phyloP scores from a whole-genome alignment of 176 grass and related monocot species.

The Poa pratensis region DNA sequence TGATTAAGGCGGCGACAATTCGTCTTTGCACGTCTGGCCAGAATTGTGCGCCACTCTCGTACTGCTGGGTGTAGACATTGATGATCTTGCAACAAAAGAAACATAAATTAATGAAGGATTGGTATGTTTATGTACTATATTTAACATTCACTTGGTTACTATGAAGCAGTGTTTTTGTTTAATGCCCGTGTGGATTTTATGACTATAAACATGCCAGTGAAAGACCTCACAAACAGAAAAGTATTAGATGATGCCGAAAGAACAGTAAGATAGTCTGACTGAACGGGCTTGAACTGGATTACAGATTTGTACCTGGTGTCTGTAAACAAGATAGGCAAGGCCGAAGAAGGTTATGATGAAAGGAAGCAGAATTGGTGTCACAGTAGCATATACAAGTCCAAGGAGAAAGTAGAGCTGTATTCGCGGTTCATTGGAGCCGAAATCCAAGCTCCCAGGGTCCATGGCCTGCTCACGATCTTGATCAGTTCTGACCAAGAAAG shows the following conservation, averaged over 20 bases:
- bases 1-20: slow-evolving; percentile 59
- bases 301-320: slow-evolving; percentile 76
- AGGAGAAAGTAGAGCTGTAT: slow-evolving; percentile 96
- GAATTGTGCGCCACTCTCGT: slow-evolving; percentile 84
- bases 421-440: slow-evolving; percentile 70
- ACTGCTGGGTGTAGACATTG: slow-evolving; percentile 89
- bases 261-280: slow-evolving; percentile 9
- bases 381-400: slow-evolving; percentile 86
- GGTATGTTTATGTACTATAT: background rate
- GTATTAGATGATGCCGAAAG: background rate
- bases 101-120: slow-evolving; percentile 6
- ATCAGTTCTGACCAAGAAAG: slow-evolving; percentile 93
- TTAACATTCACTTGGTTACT: background rate
- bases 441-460: slow-evolving; percentile 91
- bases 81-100: slow-evolving; percentile 74
- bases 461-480: slow-evolving; percentile 83
- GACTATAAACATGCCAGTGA: background rate
- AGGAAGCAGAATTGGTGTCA: slow-evolving; percentile 86
- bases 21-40: slow-evolving; percentile 89
- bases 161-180: background rate
- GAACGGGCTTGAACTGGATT: slow-evolving; percentile 1
- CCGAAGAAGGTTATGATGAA: slow-evolving; percentile 92
- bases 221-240: background rate
- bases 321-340: slow-evolving; percentile 85
- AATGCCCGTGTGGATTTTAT: background rate